Conservation (phyloP, 306 rosid species). For the Rosa persica region DNA sequence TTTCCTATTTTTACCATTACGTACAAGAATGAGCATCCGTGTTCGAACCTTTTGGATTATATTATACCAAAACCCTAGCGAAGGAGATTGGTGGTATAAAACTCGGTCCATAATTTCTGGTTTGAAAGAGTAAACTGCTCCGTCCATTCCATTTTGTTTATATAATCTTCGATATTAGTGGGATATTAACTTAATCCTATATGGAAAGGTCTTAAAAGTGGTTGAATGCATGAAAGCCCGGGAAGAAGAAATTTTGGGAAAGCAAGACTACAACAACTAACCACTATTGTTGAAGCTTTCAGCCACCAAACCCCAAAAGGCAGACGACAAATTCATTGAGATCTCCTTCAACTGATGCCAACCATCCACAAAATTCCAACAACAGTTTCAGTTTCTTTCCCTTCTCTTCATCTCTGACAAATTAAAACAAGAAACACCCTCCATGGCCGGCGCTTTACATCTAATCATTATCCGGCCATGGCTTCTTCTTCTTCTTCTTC, state of each 20-base stretch:
- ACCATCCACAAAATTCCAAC: slow-evolving; percentile 23
- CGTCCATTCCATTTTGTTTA: background rate
- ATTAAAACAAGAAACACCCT: background rate
- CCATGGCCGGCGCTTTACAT: slow-evolving; percentile 36
- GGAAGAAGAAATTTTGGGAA: background rate
- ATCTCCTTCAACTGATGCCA: slow-evolving; percentile 13
- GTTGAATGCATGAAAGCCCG: slow-evolving; percentile 17
- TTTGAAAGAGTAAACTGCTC: slow-evolving; percentile 6
- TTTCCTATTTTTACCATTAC: background rate
- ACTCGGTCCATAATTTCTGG: slow-evolving; percentile 1
- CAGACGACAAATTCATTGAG: slow-evolving; percentile 32
- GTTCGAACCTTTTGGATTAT: background rate
- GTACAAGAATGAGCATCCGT: slow-evolving; percentile 6
- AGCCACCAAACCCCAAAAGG: slow-evolving; percentile 39
- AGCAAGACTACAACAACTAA: slow-evolving; percentile 26
- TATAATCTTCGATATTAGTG: background rate
- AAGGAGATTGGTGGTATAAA: background rate
- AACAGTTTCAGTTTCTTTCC: slow-evolving; percentile 23
- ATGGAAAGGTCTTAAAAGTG: slow-evolving; percentile 31
- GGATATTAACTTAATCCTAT: background rate
- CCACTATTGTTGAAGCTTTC: slow-evolving; percentile 58
- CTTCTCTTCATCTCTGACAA: slow-evolving; percentile 11
- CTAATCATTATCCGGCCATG: slow-evolving; percentile 29
- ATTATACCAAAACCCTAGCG: background rate
- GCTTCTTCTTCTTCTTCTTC: slow-evolving; percentile 25